Evolutionary conservation across 2,329 filamentous ascomycete species (phyloP).

Genomic region (Sporothrix mexicana): DNA sequence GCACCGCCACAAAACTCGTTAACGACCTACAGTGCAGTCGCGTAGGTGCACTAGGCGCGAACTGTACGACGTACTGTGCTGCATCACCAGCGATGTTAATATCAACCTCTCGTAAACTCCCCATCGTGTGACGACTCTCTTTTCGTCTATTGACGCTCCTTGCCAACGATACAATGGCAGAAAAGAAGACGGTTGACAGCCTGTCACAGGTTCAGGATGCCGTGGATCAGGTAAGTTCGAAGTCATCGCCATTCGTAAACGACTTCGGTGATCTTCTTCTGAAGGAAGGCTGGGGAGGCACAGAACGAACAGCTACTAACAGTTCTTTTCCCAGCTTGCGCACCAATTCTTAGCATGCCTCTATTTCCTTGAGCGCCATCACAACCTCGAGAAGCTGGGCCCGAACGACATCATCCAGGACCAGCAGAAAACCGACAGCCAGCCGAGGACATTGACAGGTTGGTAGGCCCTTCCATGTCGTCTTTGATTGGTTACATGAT

Average conservation of each 20-base stretch:
- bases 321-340: slow-evolving; percentile 57
- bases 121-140: neutral
- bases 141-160: neutral
- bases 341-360: slow-evolving; percentile 72
- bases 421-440: slow-evolving; percentile 49
- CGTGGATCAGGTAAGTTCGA: slow-evolving; percentile 71
- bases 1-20: slow-evolving; percentile 10
- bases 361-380: slow-evolving; percentile 70
- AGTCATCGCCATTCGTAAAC: neutral
- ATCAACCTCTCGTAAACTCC: slow-evolving; percentile 11
- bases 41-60: slow-evolving; percentile 6
- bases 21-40: neutral
- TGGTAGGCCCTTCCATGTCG: neutral
- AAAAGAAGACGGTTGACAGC: slow-evolving; percentile 68
- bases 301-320: slow-evolving; percentile 24
- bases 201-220: slow-evolving; percentile 86
- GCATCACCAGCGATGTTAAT: neutral
- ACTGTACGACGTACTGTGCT: neutral
- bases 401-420: slow-evolving; percentile 65
- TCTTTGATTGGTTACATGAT: neutral
- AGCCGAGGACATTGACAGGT: slow-evolving; percentile 37
- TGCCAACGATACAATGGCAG: slow-evolving; percentile 32
- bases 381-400: slow-evolving; percentile 67
- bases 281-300: neutral
- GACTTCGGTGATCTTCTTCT: neutral